Evolutionary conservation across 768 basidiomycete genomes (phyloP).

Genomic region (Mycena crocata): DNA sequence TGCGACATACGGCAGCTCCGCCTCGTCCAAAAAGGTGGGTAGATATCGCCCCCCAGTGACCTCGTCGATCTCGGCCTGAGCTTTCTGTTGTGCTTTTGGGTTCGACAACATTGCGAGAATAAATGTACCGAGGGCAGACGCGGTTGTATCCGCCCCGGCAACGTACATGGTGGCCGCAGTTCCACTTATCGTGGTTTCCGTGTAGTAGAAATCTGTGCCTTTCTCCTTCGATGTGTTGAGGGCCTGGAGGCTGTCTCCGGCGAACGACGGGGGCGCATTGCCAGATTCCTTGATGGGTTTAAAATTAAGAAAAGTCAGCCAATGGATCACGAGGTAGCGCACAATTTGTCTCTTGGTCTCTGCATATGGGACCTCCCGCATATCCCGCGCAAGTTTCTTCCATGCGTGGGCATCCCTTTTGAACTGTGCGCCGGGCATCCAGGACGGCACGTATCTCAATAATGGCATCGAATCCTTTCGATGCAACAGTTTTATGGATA

Average conservation of each 20-base stretch:
- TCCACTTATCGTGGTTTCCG: neutral
- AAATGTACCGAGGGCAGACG: conserved; percentile 2
- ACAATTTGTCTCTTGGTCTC: conserved; percentile 17
- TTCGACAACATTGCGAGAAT: conserved; percentile 3
- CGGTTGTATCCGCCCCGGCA: conserved; percentile 8
- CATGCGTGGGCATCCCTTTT: conserved; percentile 5
- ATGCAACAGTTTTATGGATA: too few relatives aligned
- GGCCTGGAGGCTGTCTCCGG: neutral
- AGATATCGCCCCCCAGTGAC: neutral
- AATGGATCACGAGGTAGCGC: neutral
- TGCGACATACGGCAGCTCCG: neutral
- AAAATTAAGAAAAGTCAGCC: too few relatives aligned
- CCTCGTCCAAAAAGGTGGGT: neutral
- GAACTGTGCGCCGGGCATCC: conserved; percentile 13
- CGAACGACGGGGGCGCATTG: conserved; percentile 2
- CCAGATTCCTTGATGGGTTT: too few relatives aligned
- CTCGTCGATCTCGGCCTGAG: neutral
- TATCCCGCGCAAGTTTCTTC: neutral
- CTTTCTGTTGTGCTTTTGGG: neutral
- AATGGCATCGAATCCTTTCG: conserved; percentile 12
- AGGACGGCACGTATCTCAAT: conserved; percentile 10
- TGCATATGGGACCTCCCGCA: neutral
- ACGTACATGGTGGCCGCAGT: conserved; percentile 4
- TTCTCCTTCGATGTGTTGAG: too few relatives aligned
- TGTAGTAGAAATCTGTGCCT: neutral